Conservation (phyloP, 1,139 yeast species). For the Nematodospora anomalae region DNA sequence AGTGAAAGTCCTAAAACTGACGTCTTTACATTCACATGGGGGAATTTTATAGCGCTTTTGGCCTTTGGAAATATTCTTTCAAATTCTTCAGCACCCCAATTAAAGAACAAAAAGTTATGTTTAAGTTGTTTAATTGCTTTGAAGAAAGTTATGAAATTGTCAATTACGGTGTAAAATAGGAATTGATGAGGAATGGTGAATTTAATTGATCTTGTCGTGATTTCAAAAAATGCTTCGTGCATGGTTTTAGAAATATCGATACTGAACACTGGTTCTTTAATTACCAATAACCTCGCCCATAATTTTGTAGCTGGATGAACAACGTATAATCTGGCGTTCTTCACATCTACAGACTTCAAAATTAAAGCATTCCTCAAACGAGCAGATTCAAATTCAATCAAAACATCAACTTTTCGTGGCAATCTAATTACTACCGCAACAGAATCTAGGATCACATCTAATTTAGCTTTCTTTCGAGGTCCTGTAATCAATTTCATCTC, state of each 20-base stretch:
- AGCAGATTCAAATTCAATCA: slow-evolving; percentile 50
- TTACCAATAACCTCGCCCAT: slow-evolving; percentile 43
- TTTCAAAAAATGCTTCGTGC: slow-evolving; percentile 20
- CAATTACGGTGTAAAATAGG: slow-evolving; percentile 64
- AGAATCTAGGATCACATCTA: slow-evolving; percentile 41
- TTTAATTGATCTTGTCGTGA: slow-evolving; percentile 30
- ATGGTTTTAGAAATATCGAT: slow-evolving; percentile 23
- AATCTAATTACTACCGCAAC: slow-evolving; percentile 47
- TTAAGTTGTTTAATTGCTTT: slow-evolving; percentile 60
- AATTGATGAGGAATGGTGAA: slow-evolving; percentile 59
- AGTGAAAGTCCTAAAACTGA: slow-evolving; percentile 35
- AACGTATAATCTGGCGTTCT: slow-evolving; percentile 49
- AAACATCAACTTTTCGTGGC: slow-evolving; percentile 51
- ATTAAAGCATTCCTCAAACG: slow-evolving; percentile 29
- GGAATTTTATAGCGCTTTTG: slow-evolving; percentile 30
- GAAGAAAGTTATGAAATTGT: slow-evolving; percentile 59
- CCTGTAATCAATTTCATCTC: slow-evolving; percentile 28
- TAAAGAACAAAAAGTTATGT: slow-evolving; percentile 48
- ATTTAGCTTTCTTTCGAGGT: slow-evolving; percentile 22
- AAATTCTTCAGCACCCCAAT: slow-evolving; percentile 37
- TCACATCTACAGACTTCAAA: slow-evolving; percentile 30
- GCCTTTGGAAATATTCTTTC: slow-evolving; percentile 36
- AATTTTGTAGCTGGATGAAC: slow-evolving; percentile 53
- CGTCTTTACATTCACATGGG: slow-evolving; percentile 32
- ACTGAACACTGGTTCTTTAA: slow-evolving; percentile 38